phyloP scores from a whole-genome alignment of 768 basidiomycete species.

The Tephrocybe sp. region DNA sequence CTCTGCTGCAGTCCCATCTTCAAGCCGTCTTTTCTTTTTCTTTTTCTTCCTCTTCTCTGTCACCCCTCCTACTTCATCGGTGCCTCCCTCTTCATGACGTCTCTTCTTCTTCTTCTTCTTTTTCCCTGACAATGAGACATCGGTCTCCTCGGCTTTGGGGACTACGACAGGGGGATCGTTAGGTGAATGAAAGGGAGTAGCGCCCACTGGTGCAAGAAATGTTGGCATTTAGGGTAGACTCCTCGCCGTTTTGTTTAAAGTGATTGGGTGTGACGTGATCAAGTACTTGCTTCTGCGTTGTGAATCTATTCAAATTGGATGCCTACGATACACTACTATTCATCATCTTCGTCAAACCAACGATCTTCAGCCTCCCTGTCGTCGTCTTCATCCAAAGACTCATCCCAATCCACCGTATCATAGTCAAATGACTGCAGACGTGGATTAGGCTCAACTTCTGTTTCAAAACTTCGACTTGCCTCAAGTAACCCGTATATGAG shows the following conservation, averaged over 20 bases:
- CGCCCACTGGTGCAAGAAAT: conserved; percentile 8
- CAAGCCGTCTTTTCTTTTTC: conserved; percentile 36
- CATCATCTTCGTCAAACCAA: conserved; percentile 75
- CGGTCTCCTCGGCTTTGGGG: neutral
- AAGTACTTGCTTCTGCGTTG: too few relatives aligned
- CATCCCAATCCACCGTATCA: conserved; percentile 74
- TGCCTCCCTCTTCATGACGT: conserved; percentile 22
- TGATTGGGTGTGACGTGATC: neutral
- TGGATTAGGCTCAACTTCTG: conserved; percentile 2
- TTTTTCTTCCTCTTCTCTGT: conserved; percentile 30
- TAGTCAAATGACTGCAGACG: conserved; percentile 62
- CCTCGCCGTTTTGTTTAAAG: conserved; percentile 14
- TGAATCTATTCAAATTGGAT: too few relatives aligned
- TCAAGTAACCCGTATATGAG: conserved; percentile 79
- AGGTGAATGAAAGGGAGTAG: conserved; percentile 1
- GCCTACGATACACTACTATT: too few relatives aligned
- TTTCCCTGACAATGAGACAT: conserved; percentile 14
- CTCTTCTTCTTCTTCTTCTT: conserved; percentile 45
- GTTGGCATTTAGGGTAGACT: conserved; percentile 49
- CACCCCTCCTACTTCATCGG: conserved; percentile 1
- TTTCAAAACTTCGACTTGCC: conserved; percentile 37
- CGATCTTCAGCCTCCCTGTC: conserved; percentile 65
- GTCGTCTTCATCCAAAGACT: conserved; percentile 58
- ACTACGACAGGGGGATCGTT: conserved; percentile 1
- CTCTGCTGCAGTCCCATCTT: conserved; percentile 21